These are phyloP conservation scores for Vaccinium myrtillus DNA, from an alignment of 148 eudicot species.

Conservation along the genomic window DNA sequence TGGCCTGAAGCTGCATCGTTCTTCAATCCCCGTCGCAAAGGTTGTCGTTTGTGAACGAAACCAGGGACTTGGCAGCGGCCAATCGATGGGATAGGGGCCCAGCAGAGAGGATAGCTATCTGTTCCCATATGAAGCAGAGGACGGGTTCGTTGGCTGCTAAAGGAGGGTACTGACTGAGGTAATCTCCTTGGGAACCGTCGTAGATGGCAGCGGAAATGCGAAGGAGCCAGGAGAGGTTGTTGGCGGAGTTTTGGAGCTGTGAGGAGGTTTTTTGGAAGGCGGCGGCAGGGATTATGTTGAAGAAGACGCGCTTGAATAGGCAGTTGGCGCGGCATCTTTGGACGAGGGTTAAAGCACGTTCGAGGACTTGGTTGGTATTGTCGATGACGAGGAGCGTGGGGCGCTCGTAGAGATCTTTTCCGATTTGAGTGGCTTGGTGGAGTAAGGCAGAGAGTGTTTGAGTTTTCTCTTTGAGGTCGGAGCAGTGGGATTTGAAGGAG, in stretches of 20 bases:
- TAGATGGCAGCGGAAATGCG: slow-evolving; percentile 4
- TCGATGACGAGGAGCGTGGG: slow-evolving; percentile 5
- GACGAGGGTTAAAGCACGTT: not conserved
- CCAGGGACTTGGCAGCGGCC: slow-evolving; percentile 3
- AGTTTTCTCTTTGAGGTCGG: not conserved
- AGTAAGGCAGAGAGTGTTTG: not conserved
- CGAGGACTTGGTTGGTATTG: slow-evolving; percentile 6
- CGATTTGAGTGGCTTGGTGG: slow-evolving; percentile 3
- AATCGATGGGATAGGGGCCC: not conserved
- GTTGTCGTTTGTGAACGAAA: not conserved
- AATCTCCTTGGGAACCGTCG: not conserved
- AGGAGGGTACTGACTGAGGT: not conserved
- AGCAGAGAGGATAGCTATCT: not conserved
- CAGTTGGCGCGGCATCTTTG: not conserved
- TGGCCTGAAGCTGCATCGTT: no score
- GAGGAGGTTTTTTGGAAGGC: slow-evolving; percentile 2
- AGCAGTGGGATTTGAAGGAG: not conserved
- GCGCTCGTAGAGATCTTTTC: slow-evolving; percentile 14
- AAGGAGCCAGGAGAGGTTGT: slow-evolving; percentile 13
- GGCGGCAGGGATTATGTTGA: not conserved
- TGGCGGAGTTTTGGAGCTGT: slow-evolving; percentile 8
- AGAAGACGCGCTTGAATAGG: not conserved
- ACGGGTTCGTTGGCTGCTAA: slow-evolving; percentile 15
- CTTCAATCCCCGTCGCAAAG: not conserved
- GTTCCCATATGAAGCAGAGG: slow-evolving; percentile 14